Conservation (phyloP, 2,329 filamentous ascomycete genomes). For the Trichoderma pleuroti region DNA sequence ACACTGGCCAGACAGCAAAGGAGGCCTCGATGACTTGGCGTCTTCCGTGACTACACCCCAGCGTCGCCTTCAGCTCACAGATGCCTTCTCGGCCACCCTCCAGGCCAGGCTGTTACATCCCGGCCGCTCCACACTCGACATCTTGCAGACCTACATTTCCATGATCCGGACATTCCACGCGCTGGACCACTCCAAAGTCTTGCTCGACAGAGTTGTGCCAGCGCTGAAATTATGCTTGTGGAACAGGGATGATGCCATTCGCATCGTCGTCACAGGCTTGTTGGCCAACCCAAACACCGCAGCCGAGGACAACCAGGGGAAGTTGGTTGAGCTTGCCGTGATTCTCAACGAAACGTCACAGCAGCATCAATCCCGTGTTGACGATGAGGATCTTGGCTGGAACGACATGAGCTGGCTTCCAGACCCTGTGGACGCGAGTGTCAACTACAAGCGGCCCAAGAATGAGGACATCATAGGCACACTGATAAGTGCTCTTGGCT, state of each 20-base stretch:
- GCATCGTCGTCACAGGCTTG: slow-evolving; percentile 71
- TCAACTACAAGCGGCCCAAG: slow-evolving; percentile 85
- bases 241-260: slow-evolving; percentile 72
- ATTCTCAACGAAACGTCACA: slow-evolving; percentile 61
- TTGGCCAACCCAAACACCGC: slow-evolving; percentile 58
- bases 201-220: slow-evolving; percentile 70
- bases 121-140: slow-evolving; percentile 70
- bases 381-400: slow-evolving; percentile 77
- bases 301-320: slow-evolving; percentile 44
- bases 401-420: slow-evolving; percentile 91
- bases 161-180: slow-evolving; percentile 75
- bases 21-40: slow-evolving; percentile 71
- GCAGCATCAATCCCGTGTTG: slow-evolving; percentile 48
- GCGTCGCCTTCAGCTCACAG: slow-evolving; percentile 66
- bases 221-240: slow-evolving; percentile 73
- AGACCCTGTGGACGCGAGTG: slow-evolving; percentile 86
- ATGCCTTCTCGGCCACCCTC: slow-evolving; percentile 63
- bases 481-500: slow-evolving; percentile 81
- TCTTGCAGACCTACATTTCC: slow-evolving; percentile 72
- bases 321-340: slow-evolving; percentile 63
- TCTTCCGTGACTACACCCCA: slow-evolving; percentile 66
- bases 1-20: slow-evolving; percentile 67
- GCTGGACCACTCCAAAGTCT: slow-evolving; percentile 72
- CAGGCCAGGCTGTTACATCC: slow-evolving; percentile 68
- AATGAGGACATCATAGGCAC: slow-evolving; percentile 90